A percentile compares a stretch with the other conserved stretches of the same genome.
phyloP scores from a whole-genome alignment of 352 stramenopile genomes.

The Thraustochytrium sp. region DNA sequence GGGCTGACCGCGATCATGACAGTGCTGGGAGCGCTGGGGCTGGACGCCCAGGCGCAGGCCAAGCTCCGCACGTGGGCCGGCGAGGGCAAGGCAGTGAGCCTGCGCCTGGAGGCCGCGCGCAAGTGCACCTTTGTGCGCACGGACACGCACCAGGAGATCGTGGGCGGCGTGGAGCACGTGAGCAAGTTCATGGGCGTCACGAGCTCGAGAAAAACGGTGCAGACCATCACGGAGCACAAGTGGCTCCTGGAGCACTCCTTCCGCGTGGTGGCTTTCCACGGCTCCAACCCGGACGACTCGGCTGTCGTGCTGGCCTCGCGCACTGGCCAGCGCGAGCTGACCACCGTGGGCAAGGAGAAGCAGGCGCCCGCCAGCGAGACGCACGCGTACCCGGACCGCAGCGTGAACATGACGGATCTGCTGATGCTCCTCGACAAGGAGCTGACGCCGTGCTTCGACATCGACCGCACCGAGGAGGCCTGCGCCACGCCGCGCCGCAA shows the following conservation, averaged over 20 bases:
- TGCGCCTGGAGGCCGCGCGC: neutral
- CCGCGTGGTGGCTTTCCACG: neutral
- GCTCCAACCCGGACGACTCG: neutral
- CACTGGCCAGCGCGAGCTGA: neutral
- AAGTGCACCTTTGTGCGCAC: slow-evolving; percentile 15
- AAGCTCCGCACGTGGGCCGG: neutral
- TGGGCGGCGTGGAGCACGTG: neutral
- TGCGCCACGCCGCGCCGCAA: slow-evolving; percentile 44
- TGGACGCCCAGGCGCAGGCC: neutral
- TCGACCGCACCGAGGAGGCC: slow-evolving; percentile 4
- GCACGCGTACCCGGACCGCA: neutral
- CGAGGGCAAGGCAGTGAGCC: neutral
- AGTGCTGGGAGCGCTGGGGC: neutral
- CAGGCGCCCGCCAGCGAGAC: neutral
- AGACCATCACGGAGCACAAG: neutral
- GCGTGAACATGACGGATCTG: neutral
- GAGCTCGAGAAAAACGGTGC: neutral
- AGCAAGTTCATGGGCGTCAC: neutral
- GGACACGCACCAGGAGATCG: neutral
- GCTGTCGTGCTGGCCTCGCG: neutral
- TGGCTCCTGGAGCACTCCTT: neutral
- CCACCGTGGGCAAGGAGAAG: neutral
- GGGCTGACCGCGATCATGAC: neutral
- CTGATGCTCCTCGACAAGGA: neutral
- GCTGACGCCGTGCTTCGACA: neutral